Percentiles rank a stretch among this genome's conserved stretches.
Conservation (phyloP, 306 rosid species). For the Gastrolobium villosum region DNA sequence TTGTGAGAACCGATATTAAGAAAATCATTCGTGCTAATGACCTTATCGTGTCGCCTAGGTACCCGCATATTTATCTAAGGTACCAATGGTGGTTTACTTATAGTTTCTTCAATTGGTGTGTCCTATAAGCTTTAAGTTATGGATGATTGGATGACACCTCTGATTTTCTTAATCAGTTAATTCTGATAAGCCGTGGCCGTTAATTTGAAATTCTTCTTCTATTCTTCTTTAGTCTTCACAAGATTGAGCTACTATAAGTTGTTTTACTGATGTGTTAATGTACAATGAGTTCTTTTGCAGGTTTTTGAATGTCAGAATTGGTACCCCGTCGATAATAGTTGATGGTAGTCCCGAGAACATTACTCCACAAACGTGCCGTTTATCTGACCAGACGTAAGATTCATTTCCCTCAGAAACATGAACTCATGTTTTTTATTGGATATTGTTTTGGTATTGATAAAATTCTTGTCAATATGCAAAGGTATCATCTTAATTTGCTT, state of each 20-base stretch:
- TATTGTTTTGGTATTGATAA: conserved; percentile 25
- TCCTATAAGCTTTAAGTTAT: not conserved
- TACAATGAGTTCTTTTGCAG: conserved; percentile 54
- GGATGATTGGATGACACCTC: not conserved
- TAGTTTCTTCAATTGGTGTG: not conserved
- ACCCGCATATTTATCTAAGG: conserved; percentile 69
- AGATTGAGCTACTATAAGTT: conserved; percentile 23
- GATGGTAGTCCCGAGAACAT: conserved; percentile 62
- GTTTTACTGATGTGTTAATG: conserved; percentile 37
- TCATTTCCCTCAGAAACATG: conserved; percentile 17
- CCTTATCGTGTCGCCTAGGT: conserved; percentile 48
- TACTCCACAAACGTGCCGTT: conserved; percentile 81
- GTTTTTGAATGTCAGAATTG: conserved; percentile 74
- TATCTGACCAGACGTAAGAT: conserved; percentile 83
- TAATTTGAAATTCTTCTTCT: conserved; percentile 6
- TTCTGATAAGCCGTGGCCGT: conserved; percentile 4
- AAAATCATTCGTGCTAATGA: conserved; percentile 83
- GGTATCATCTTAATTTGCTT: conserved; percentile 14
- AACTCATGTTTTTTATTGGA: conserved; percentile 17
- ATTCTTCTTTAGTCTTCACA: conserved; percentile 31
- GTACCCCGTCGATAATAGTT: conserved; percentile 59
- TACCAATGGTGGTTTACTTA: conserved; percentile 23
- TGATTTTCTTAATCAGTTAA: conserved; percentile 11
- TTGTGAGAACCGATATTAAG: conserved; percentile 72
- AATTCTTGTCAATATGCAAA: conserved; percentile 21